Evolutionary conservation across 1,284 basidiomycete genomes (phyloP).

Genomic region (Coniferiporia weirii): DNA sequence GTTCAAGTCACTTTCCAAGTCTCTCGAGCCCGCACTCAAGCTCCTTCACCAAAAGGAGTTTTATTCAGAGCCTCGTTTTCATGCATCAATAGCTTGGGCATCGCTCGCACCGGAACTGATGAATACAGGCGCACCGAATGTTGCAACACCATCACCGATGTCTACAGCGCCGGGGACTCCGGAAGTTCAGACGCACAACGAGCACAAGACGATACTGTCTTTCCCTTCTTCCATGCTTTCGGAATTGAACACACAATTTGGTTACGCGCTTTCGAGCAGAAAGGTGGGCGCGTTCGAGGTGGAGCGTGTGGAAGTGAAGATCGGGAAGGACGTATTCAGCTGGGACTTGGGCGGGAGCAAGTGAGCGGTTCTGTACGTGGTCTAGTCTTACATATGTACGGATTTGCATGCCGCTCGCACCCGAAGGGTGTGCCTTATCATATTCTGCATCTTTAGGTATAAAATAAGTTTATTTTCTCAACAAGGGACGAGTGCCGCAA

Average conservation of each 20-base stretch:
- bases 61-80: slow-evolving; percentile 70
- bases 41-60: slow-evolving; percentile 64
- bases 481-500: too few relatives aligned
- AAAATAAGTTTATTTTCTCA: too few relatives aligned
- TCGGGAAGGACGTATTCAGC: slow-evolving; percentile 22
- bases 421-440: too few relatives aligned
- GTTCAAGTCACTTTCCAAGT: slow-evolving; percentile 49
- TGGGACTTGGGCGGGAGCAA: not conserved
- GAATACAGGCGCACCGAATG: not conserved
- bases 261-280: slow-evolving; percentile 13
- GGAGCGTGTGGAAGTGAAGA: slow-evolving; percentile 22
- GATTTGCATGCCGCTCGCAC: not conserved
- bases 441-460: too few relatives aligned
- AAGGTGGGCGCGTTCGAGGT: slow-evolving; percentile 21
- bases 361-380: not conserved
- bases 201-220: slow-evolving; percentile 13
- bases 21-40: slow-evolving; percentile 48
- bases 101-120: slow-evolving; percentile 36
- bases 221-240: slow-evolving; percentile 18
- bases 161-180: not conserved
- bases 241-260: slow-evolving; percentile 18
- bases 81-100: slow-evolving; percentile 79
- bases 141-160: not conserved
- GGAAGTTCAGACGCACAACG: not conserved
- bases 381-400: not conserved